Evolutionary conservation across 2,329 filamentous ascomycete genomes (phyloP).

Genomic region (Periglandula ipomoeae): DNA sequence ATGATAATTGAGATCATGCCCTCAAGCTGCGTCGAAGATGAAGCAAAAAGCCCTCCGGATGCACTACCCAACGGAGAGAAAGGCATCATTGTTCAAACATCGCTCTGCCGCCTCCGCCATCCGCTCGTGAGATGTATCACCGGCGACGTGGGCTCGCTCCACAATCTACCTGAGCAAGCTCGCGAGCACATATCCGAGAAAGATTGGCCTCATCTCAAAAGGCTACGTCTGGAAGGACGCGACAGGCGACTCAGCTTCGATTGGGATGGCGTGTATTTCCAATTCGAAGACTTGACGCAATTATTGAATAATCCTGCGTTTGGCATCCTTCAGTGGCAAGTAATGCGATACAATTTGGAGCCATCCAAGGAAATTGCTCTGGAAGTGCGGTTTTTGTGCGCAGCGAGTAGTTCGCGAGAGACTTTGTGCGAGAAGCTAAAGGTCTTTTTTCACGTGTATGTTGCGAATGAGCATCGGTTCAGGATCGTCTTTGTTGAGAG

Average conservation of each 20-base stretch:
- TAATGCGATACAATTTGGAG: slow-evolving; percentile 24
- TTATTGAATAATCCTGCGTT: slow-evolving; percentile 16
- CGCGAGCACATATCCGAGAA: slow-evolving; percentile 11
- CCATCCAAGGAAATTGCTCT: slow-evolving; percentile 15
- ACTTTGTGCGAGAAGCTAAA: slow-evolving; percentile 12
- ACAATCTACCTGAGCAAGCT: slow-evolving; percentile 19
- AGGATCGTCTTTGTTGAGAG: slow-evolving; percentile 24
- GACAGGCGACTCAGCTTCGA: slow-evolving; percentile 34
- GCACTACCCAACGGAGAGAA: slow-evolving; percentile 21
- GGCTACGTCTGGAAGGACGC: slow-evolving; percentile 31
- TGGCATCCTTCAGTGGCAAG: slow-evolving; percentile 32
- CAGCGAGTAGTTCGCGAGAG: not conserved
- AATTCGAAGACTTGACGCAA: slow-evolving; percentile 21
- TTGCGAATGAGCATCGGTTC: slow-evolving; percentile 21
- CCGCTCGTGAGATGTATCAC: slow-evolving; percentile 34
- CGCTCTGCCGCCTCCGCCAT: slow-evolving; percentile 30
- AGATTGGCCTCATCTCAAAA: slow-evolving; percentile 17
- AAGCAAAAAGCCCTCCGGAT: not conserved
- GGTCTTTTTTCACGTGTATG: slow-evolving; percentile 15
- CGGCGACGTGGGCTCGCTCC: slow-evolving; percentile 32
- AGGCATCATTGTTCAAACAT: slow-evolving; percentile 32
- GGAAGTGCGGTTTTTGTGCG: slow-evolving; percentile 20
- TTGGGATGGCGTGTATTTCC: slow-evolving; percentile 29
- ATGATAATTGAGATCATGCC: slow-evolving; percentile 29
- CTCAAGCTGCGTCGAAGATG: slow-evolving; percentile 8